Conservation (phyloP, 805 yeast genomes). For the Zygosaccharomyces kombuchaensis region DNA sequence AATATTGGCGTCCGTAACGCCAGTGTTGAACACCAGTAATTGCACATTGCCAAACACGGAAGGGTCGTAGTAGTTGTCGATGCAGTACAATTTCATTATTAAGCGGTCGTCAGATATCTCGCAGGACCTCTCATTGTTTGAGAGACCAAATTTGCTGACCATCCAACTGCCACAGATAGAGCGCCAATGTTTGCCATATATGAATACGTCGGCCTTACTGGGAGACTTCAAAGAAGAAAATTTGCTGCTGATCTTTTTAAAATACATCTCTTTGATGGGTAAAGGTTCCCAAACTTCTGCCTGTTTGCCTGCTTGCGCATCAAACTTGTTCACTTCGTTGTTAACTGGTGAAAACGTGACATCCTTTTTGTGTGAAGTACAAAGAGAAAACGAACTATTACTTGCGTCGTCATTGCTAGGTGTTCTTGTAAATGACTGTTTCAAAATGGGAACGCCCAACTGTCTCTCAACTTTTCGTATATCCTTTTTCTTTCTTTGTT, state of each 20-base stretch:
- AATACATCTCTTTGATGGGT: slow-evolving; percentile 36
- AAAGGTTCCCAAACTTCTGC: slow-evolving; percentile 47
- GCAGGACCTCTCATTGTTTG: slow-evolving; percentile 1
- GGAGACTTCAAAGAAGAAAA: neutral
- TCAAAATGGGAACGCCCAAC: slow-evolving; percentile 35
- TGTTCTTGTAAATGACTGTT: slow-evolving; percentile 22
- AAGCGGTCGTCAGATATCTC: slow-evolving; percentile 5
- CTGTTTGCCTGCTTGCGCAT: slow-evolving; percentile 35
- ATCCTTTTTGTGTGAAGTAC: slow-evolving; percentile 23
- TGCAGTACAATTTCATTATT: slow-evolving; percentile 21
- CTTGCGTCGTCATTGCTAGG: slow-evolving; percentile 14
- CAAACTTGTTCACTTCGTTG: slow-evolving; percentile 32
- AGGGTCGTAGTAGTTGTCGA: slow-evolving; percentile 25
- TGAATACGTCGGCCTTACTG: slow-evolving; percentile 16
- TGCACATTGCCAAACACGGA: slow-evolving; percentile 29
- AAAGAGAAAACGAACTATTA: slow-evolving; percentile 18
- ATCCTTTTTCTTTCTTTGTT: slow-evolving; percentile 44
- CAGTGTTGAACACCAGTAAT: slow-evolving; percentile 38
- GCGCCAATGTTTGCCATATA: slow-evolving; percentile 27
- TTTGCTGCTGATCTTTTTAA: slow-evolving; percentile 19
- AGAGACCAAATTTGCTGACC: slow-evolving; percentile 32
- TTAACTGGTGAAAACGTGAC: slow-evolving; percentile 22
- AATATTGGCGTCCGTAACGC: slow-evolving; percentile 32
- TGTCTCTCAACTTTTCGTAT: slow-evolving; percentile 32
- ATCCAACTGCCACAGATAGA: slow-evolving; percentile 35